phyloP scores from a whole-genome alignment of 805 yeast species.

The Ogataea ramenticola region DNA sequence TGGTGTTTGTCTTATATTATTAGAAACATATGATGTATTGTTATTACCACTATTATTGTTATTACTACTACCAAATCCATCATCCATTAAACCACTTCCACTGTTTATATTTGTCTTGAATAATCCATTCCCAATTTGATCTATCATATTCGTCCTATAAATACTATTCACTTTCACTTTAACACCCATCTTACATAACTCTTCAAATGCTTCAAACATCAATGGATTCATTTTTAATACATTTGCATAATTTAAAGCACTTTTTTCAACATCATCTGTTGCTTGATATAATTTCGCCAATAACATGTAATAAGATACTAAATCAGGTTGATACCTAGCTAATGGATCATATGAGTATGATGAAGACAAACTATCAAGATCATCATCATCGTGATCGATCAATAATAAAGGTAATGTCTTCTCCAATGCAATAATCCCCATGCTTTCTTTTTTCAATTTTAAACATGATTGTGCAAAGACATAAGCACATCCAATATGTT shows the following conservation, averaged over 20 bases:
- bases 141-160: conserved; percentile 26
- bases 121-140: background rate
- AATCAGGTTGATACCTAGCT: conserved; percentile 43
- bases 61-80: background rate
- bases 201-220: conserved; percentile 81
- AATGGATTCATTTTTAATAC: conserved; percentile 72
- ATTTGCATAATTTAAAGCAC: conserved; percentile 59
- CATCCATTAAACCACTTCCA: background rate
- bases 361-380: background rate
- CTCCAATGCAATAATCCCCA: conserved; percentile 52
- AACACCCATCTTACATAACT: conserved; percentile 66
- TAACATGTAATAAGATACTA: conserved; percentile 59
- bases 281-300: conserved; percentile 62
- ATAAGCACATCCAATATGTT: conserved; percentile 70
- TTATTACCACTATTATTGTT: no score
- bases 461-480: conserved; percentile 65
- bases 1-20: no score
- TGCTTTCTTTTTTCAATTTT: conserved; percentile 43
- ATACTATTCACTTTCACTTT: conserved; percentile 53
- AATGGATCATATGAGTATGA: background rate
- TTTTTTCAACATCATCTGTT: conserved; percentile 54
- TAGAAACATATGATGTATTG: no score
- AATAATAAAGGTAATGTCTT: conserved; percentile 31
- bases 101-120: background rate
- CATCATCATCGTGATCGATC: conserved; percentile 14